A percentile compares a stretch with the other conserved stretches of the same genome.
These are phyloP conservation scores for Rhodotorula diobovata DNA, from an alignment of 768 basidiomycete genomes.

Conservation along the genomic window DNA sequence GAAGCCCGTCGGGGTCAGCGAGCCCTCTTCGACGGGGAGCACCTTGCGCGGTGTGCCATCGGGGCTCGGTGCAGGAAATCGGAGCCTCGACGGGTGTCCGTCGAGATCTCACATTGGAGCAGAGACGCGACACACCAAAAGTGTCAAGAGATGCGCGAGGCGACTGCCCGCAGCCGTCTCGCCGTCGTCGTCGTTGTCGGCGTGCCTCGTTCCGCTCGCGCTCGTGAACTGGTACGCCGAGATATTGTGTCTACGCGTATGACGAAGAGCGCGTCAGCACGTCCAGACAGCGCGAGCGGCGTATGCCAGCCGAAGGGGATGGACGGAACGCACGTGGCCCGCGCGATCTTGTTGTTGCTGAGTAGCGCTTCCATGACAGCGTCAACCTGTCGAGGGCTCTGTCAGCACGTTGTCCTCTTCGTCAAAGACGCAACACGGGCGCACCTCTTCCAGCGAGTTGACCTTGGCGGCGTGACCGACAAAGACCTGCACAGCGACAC, in stretches of 20 bases:
- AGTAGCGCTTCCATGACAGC: slow-evolving; percentile 63
- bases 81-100: no score
- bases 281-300: no score
- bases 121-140: slow-evolving; percentile 56
- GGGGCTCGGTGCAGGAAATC: no score
- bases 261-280: background rate
- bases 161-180: slow-evolving; percentile 89
- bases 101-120: no score
- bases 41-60: no score
- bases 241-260: slow-evolving; percentile 54
- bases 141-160: slow-evolving; percentile 82
- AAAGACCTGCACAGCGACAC: slow-evolving; percentile 43
- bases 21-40: background rate
- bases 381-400: slow-evolving; percentile 56
- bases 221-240: slow-evolving; percentile 19
- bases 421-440: slow-evolving; percentile 25
- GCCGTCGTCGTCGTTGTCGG: slow-evolving; percentile 92
- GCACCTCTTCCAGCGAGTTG: slow-evolving; percentile 34
- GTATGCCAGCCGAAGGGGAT: no score
- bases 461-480: slow-evolving; percentile 44
- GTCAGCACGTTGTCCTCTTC: background rate
- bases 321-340: slow-evolving; percentile 42
- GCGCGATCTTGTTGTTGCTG: slow-evolving; percentile 66
- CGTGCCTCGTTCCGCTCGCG: slow-evolving; percentile 4
- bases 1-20: no score